Evolutionary conservation across 1,139 yeast genomes (phyloP).

Genomic region (Casaregolazyma lundiana): DNA sequence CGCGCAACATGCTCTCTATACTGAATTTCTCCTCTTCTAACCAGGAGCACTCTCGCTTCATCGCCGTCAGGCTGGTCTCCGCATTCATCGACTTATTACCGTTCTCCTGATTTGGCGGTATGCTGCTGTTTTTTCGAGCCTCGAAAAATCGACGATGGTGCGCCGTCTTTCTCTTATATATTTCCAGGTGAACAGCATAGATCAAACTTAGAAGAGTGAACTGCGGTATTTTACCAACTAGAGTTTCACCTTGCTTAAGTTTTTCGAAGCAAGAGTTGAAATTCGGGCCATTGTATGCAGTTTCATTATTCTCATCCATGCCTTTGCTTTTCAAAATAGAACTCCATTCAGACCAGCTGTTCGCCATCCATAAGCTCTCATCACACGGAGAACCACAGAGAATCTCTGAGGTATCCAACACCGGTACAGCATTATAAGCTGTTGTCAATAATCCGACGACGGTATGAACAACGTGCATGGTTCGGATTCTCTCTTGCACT

Average conservation of each 20-base stretch:
- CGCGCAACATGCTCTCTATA: slow-evolving; percentile 30
- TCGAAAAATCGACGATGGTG: slow-evolving; percentile 18
- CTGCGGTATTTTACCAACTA: slow-evolving; percentile 33
- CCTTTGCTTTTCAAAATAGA: slow-evolving; percentile 28
- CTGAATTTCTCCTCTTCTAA: slow-evolving; percentile 23
- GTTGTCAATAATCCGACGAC: slow-evolving; percentile 68
- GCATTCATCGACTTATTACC: background rate
- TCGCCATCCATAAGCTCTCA: slow-evolving; percentile 68
- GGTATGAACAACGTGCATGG: slow-evolving; percentile 73
- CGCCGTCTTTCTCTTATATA: slow-evolving; percentile 37
- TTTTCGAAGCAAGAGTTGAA: slow-evolving; percentile 26
- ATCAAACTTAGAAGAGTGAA: slow-evolving; percentile 58
- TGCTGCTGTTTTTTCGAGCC: slow-evolving; percentile 8
- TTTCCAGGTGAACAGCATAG: slow-evolving; percentile 68
- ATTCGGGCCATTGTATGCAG: slow-evolving; percentile 27
- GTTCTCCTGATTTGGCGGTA: slow-evolving; percentile 4
- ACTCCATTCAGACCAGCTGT: slow-evolving; percentile 57
- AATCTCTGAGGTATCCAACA: slow-evolving; percentile 54
- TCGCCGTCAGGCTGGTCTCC: slow-evolving; percentile 8
- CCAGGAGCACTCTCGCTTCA: slow-evolving; percentile 22
- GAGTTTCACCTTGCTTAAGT: slow-evolving; percentile 29
- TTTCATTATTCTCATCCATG: slow-evolving; percentile 23
- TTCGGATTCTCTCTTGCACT: slow-evolving; percentile 82
- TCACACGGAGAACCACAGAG: slow-evolving; percentile 73
- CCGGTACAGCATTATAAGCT: slow-evolving; percentile 57